These are phyloP conservation scores for Brachypodium distachyon DNA, from an alignment of 202 grass and related monocot genomes.

Conservation along the genomic window DNA sequence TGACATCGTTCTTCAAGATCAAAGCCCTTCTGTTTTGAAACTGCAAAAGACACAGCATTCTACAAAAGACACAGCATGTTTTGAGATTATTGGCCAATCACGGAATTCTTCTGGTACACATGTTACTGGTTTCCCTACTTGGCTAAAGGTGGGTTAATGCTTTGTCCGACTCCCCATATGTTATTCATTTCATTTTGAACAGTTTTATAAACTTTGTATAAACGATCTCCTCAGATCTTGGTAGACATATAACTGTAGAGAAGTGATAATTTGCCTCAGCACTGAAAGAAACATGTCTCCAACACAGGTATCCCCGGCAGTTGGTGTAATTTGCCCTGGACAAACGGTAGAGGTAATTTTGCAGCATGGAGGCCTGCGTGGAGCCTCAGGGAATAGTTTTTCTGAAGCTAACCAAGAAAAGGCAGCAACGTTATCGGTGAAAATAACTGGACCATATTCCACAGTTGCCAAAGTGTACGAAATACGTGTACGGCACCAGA, in stretches of 20 bases:
- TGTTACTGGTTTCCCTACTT: constrained; percentile 51
- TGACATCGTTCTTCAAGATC: constrained; percentile 46
- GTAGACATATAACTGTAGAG: background rate
- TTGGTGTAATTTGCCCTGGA: constrained; percentile 61
- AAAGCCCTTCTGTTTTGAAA: constrained; percentile 43
- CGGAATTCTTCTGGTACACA: constrained; percentile 8
- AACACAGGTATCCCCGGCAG: constrained; percentile 53
- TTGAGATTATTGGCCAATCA: constrained; percentile 42
- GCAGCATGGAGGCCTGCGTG: constrained; percentile 29
- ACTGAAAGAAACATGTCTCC: constrained; percentile 15
- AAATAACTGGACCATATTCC: constrained; percentile 33
- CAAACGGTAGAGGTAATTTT: constrained; percentile 47
- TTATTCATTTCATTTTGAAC: background rate
- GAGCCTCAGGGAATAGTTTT: constrained; percentile 23
- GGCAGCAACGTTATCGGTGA: constrained; percentile 17
- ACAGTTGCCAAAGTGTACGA: constrained; percentile 26
- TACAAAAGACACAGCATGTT: constrained; percentile 32
- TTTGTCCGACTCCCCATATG: background rate
- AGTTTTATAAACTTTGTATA: background rate
- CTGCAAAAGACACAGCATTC: constrained; percentile 68
- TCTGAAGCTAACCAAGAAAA: constrained; percentile 39
- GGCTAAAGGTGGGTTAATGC: constrained; percentile 64
- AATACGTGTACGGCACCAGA: constrained; percentile 38
- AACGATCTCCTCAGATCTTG: background rate
- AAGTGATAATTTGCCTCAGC: background rate